phyloP scores from a whole-genome alignment of 176 grass and related monocot species.

The Canna indica region DNA sequence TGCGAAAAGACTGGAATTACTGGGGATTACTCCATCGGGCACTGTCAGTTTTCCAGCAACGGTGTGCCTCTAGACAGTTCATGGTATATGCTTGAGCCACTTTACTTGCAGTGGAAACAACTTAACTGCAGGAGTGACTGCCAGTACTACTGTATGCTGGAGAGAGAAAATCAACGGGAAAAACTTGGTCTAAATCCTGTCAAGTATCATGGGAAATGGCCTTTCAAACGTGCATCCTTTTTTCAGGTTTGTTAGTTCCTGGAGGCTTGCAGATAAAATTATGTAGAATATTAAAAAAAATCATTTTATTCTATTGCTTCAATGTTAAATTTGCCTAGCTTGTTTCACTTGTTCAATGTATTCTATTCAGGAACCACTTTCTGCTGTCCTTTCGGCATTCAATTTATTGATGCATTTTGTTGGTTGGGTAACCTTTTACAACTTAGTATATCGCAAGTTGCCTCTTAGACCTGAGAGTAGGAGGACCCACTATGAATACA shows the following conservation, averaged over 20 bases:
- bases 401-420: slow-evolving; percentile 69
- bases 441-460: slow-evolving; percentile 60
- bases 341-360: neutral
- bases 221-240: slow-evolving; percentile 49
- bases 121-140: slow-evolving; percentile 67
- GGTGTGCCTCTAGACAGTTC: slow-evolving; percentile 28
- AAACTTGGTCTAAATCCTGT: slow-evolving; percentile 49
- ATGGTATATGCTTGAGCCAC: slow-evolving; percentile 55
- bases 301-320: neutral
- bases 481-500: slow-evolving; percentile 80
- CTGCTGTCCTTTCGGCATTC: slow-evolving; percentile 49
- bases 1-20: slow-evolving; percentile 47
- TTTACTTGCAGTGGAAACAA: slow-evolving; percentile 72
- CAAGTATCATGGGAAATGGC: slow-evolving; percentile 96
- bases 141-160: slow-evolving; percentile 78
- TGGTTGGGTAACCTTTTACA: slow-evolving; percentile 64
- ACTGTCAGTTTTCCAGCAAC: slow-evolving; percentile 37
- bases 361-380: slow-evolving; percentile 61
- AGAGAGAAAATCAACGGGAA: slow-evolving; percentile 56
- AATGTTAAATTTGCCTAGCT: slow-evolving; percentile 3
- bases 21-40: slow-evolving; percentile 28
- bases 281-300: neutral
- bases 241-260: slow-evolving; percentile 51
- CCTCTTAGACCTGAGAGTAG: slow-evolving; percentile 55
- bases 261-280: neutral